A percentile compares a stretch with the other conserved stretches of the same genome.
Conservation (phyloP, 352 stramenopile species). For the Pythium utonaiense region DNA sequence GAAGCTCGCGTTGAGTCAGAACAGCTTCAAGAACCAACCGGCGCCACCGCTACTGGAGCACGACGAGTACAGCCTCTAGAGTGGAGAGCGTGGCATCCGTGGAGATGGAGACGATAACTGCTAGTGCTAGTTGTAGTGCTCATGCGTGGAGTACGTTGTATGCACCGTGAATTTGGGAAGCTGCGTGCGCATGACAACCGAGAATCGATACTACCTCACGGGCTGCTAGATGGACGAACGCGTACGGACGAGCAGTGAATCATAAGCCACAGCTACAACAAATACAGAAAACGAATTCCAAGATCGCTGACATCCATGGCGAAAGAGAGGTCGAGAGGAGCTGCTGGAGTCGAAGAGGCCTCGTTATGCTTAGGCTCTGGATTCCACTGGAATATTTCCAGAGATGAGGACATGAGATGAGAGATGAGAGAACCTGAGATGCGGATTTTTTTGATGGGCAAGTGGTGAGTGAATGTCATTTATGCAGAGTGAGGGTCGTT, state of each 20-base stretch:
- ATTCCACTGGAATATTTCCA: too few relatives aligned
- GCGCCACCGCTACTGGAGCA: constrained; percentile 64
- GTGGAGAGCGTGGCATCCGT: not conserved
- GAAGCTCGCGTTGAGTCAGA: constrained; percentile 74
- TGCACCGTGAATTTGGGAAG: not conserved
- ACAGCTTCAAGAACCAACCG: constrained; percentile 81
- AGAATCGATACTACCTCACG: not conserved
- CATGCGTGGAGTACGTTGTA: not conserved
- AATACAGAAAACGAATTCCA: not conserved
- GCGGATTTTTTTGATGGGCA: not conserved
- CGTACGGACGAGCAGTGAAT: not conserved
- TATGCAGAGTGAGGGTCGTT: constrained; percentile 13
- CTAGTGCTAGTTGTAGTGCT: constrained; percentile 1
- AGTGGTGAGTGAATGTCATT: constrained; percentile 4
- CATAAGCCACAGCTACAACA: not conserved
- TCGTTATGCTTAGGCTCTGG: too few relatives aligned
- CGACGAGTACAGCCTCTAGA: constrained; percentile 82
- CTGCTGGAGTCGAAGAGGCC: too few relatives aligned
- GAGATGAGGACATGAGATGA: too few relatives aligned
- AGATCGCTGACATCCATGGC: not conserved
- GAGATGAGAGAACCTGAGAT: too few relatives aligned
- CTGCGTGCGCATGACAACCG: not conserved
- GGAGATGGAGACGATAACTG: not conserved
- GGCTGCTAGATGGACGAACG: constrained; percentile 1
- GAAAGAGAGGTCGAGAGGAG: too few relatives aligned